Percentiles rank a stretch among this genome's conserved stretches.
Evolutionary conservation across 495 filamentous ascomycete genomes (phyloP).

Genomic region (Xylaria telfairii): DNA sequence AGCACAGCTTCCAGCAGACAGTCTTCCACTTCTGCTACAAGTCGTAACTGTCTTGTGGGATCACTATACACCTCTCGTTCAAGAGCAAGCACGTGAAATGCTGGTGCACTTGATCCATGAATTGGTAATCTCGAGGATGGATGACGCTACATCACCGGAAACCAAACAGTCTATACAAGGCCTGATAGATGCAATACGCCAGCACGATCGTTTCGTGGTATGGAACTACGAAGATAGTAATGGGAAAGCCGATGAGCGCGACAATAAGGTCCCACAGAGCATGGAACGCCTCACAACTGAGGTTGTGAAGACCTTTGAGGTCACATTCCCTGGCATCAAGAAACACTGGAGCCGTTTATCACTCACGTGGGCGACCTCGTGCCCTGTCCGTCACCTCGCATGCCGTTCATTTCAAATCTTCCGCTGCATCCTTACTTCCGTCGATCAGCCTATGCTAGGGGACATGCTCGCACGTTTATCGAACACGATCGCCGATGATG

Average conservation of each 20-base stretch:
- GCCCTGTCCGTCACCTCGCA: conserved; percentile 92
- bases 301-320: conserved; percentile 82
- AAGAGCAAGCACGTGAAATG: conserved; percentile 97
- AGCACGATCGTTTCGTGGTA: conserved; percentile 81
- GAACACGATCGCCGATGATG: conserved; percentile 94
- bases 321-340: conserved; percentile 84
- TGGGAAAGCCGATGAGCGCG: conserved; percentile 72
- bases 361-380: conserved; percentile 93
- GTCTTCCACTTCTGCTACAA: conserved; percentile 84
- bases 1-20: conserved; percentile 74
- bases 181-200: conserved; percentile 88
- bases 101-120: conserved; percentile 97
- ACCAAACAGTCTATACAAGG: conserved; percentile 81
- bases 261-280: conserved; percentile 79
- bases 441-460: conserved; percentile 91
- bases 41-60: conserved; percentile 96
- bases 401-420: conserved; percentile 98
- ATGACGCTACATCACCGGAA: conserved; percentile 68
- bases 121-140: conserved; percentile 87
- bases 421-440: conserved; percentile 84
- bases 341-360: conserved; percentile 90
- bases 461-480: conserved; percentile 95
- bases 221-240: conserved; percentile 96
- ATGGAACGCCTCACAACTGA: conserved; percentile 84
- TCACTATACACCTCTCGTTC: conserved; percentile 91